These are phyloP conservation scores for Aristolochia californica DNA, from an alignment of 164 flowering plant genomes.

Conservation along the genomic window DNA sequence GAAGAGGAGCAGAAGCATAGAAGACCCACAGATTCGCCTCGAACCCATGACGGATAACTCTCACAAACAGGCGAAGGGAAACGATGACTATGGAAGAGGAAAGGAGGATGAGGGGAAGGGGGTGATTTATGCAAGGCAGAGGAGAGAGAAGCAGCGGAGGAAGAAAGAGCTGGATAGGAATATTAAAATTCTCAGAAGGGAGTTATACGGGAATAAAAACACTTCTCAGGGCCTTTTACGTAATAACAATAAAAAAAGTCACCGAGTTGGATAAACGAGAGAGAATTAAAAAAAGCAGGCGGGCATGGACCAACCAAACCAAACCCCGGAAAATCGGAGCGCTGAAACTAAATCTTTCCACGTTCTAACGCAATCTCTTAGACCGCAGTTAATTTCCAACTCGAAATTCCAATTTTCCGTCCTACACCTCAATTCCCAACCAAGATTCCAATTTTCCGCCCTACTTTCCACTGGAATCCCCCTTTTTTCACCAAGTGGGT, in stretches of 20 bases:
- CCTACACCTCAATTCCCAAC: background rate
- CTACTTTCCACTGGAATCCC: background rate
- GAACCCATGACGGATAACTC: background rate
- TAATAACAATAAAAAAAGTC: background rate
- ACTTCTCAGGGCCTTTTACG: too few species aligned
- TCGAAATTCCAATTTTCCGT: background rate
- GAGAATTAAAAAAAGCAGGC: background rate
- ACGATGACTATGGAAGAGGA: background rate
- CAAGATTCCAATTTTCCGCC: background rate
- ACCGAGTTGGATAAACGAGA: background rate
- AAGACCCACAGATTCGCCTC: too few species aligned
- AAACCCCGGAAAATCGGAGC: background rate
- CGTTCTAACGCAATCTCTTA: conserved; percentile 1
- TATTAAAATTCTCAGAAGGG: too few species aligned
- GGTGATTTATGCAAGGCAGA: background rate
- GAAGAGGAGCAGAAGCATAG: conserved; percentile 14
- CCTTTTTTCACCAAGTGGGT: background rate
- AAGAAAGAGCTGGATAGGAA: background rate
- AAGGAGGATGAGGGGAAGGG: background rate
- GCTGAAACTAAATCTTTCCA: too few species aligned
- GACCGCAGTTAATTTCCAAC: background rate
- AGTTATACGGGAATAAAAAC: too few species aligned
- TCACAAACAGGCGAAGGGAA: too few species aligned
- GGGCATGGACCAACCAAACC: conserved; percentile 4
- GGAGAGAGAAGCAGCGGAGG: background rate